Conservation (phyloP, 768 basidiomycete species). For the Phlebiopsis flavidoalba region DNA sequence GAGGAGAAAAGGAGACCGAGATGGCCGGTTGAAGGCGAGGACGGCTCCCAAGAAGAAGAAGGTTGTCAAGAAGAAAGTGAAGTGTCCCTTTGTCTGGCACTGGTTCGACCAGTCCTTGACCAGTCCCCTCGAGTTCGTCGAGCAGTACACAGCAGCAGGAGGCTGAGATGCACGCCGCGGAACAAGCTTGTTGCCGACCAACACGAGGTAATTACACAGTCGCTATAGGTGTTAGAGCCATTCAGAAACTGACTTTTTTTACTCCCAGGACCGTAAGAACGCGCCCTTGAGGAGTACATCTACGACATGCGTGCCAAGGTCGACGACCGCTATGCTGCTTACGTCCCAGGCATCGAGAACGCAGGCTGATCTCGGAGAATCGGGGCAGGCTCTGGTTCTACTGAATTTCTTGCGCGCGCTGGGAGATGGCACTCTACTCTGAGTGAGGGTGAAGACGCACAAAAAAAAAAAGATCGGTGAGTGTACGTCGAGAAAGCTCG, state of each 20-base stretch:
- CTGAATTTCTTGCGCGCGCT: constrained; percentile 63
- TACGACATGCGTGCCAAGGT: constrained; percentile 94
- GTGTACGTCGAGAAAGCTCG: constrained; percentile 85
- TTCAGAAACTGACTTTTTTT: constrained; percentile 5
- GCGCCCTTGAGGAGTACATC: constrained; percentile 97
- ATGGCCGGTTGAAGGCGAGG: constrained; percentile 57
- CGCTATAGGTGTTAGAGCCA: background rate
- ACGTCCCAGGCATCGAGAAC: constrained; percentile 53
- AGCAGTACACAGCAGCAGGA: constrained; percentile 75
- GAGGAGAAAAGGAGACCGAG: constrained; percentile 75
- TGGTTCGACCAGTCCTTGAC: constrained; percentile 58
- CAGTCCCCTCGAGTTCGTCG: too few relatives aligned
- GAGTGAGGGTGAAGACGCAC: constrained; percentile 96
- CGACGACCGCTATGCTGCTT: constrained; percentile 80
- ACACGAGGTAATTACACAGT: constrained; percentile 70
- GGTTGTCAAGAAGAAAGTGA: constrained; percentile 79
- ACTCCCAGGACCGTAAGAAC: constrained; percentile 91
- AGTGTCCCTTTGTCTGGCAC: constrained; percentile 63
- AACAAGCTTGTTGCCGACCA: constrained; percentile 96
- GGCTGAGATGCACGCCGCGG: constrained; percentile 80
- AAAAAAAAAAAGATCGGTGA: too few relatives aligned
- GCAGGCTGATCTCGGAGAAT: constrained; percentile 79
- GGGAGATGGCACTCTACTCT: constrained; percentile 97
- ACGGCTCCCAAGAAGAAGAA: constrained; percentile 82
- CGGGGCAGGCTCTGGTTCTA: constrained; percentile 63